These are phyloP conservation scores for Triticum aestivum DNA, from an alignment of 176 grass and related monocot species.

Conservation along the genomic window DNA sequence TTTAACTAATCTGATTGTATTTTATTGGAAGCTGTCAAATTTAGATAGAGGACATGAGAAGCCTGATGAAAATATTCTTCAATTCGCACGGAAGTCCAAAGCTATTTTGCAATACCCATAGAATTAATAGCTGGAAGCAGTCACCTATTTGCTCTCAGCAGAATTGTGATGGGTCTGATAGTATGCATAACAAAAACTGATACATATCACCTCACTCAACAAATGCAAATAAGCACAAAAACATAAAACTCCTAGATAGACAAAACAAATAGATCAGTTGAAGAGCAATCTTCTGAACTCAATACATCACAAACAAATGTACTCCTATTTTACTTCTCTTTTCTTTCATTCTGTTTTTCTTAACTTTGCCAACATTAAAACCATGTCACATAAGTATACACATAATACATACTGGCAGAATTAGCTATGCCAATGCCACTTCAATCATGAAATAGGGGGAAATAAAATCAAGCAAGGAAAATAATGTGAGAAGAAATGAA, in stretches of 20 bases:
- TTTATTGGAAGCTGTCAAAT: neutral
- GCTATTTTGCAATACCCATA: neutral
- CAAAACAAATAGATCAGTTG: neutral
- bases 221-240: neutral
- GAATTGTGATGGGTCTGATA: neutral
- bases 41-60: neutral
- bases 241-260: neutral
- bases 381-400: neutral
- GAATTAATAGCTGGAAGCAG: slow-evolving; percentile 2
- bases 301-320: neutral
- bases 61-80: neutral
- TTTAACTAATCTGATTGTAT: neutral
- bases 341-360: neutral
- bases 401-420: neutral
- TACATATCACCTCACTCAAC: neutral
- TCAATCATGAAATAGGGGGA: neutral
- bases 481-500: slow-evolving; percentile 28
- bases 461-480: neutral
- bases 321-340: slow-evolving; percentile 1
- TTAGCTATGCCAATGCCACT: neutral
- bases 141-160: neutral
- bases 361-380: neutral
- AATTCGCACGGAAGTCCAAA: neutral
- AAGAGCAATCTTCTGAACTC: neutral
- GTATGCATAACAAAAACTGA: neutral